Evolutionary conservation across 2,329 filamentous ascomycete genomes (phyloP), one percentile per base, ranked within the genome.

Genomic region (Colletotrichum lini): DNA sequence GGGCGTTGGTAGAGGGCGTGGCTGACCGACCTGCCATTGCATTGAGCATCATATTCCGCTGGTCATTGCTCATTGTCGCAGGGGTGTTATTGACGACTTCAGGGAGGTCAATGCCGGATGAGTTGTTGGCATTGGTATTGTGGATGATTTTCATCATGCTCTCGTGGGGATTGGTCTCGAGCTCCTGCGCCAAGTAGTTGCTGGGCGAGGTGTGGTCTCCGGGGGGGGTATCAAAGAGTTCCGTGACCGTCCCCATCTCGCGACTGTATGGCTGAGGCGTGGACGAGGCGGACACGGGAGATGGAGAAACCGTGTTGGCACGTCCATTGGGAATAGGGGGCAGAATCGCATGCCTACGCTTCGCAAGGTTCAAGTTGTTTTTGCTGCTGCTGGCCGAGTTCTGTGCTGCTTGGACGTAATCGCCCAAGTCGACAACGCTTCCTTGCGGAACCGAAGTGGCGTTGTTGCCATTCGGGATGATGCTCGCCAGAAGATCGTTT

Each of bases 401-500:
- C 70, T 86, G 85, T 38, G 84, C 81, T 40, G 84, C 81, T 61
- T 87, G 85, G 53, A 89, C 82, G 73, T 89, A 87, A 67, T 91
- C 90, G 57, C 88, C 88, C 16, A 92, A 82, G 71, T 92, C 89
- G 44, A 91, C 88, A 9, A 92, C 87, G 67, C 83, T 90, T 35
- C 89, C 88, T 70, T 87, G 85, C 5, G 84, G 84, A 53, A 87
- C 76, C 35, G 80, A 73, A 71, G 82, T 81, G 67, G 83, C 83
- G 47, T 81, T 85, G 76, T 88, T 86, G 45, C 81, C 85, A 44
- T 81, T 84, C 5, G 92, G 90, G 68, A 96, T 92, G 70, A 93
- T 89, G 74, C 91, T 92, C 5, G 91, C 90, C 78, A 98, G 93
- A 78, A 98, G 92, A 75, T 97, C 95, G 67, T 93, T 91, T 52